Evolutionary conservation across 768 basidiomycete species (phyloP), one percentile per base, ranked within the genome.

Genomic region (Trametes cubensis): DNA sequence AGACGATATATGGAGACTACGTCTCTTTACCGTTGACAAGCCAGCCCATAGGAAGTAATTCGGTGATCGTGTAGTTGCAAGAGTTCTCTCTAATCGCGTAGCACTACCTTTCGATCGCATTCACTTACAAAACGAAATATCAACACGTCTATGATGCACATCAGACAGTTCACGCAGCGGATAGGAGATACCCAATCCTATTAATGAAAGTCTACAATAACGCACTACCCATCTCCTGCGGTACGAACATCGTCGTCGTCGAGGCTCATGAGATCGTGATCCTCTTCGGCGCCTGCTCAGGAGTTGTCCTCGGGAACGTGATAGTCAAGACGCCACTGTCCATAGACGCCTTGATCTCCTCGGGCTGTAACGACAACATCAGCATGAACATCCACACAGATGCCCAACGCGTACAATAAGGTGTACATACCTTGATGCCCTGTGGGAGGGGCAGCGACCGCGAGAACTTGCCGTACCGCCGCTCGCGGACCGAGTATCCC

Each of bases 291-390:
- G 74, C 76, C 55, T 72, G 65, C 57, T 82, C 82, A 0, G 78
- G 70, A 4, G 74, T 69, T 2, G 75, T 69, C 72, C 77, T 80
- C 17, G 83, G 82, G 73, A 84, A 84, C 13, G 73, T 77, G 25
- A 85, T 73, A 0, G 73, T 74, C 63, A 85, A 68, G 18, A 85
- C 65, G 2, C 81, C 82, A 34, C 81, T 67, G 49, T 79, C 78
- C 77, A 84, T 79, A 34, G 69, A 71, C 1, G 83, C 82, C 55
- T 76, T 79, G 63, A 73, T 68, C 30, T 73, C 70, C 52, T 72
- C 70, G 14, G 42, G 63, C 72, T 73, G 52, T 44, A 25, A 14
- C 6, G 28, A 39, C 13, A 21, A 1, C 2, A 28, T 81, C 81
- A 38, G 34, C 34, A 55, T 46, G 20, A 17, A 6, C 38, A 40